Evolutionary conservation across 805 yeast genomes (phyloP).

Genomic region (Huiozyma naganishii): DNA sequence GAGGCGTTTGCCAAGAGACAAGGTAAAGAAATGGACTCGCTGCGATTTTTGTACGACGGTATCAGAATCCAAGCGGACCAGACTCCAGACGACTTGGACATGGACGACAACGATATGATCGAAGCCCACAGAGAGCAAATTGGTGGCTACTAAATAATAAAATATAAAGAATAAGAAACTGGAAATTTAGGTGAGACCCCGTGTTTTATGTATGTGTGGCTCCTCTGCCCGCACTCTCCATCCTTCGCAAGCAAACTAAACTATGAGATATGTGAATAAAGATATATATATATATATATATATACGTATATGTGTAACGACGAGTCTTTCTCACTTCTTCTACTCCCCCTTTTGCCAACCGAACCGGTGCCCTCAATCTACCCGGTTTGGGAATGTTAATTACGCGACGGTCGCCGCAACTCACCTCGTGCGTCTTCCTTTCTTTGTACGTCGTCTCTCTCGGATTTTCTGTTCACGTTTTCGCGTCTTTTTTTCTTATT

Average conservation of each 20-base stretch:
- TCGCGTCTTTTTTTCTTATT: too few species aligned
- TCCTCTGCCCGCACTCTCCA: too few species aligned
- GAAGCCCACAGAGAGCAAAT: constrained; percentile 97
- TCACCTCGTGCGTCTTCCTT: too few species aligned
- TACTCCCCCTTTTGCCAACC: too few species aligned
- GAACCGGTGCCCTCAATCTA: too few species aligned
- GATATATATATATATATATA: not conserved
- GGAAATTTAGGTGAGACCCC: not conserved
- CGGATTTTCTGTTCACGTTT: too few species aligned
- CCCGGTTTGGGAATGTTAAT: too few species aligned
- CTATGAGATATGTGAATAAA: not conserved
- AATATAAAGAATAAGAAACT: not conserved
- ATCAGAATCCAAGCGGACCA: constrained; percentile 77
- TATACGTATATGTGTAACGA: not conserved
- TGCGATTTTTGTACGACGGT: constrained; percentile 90
- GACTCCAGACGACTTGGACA: constrained; percentile 86
- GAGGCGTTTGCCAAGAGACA: constrained; percentile 98
- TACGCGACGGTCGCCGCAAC: too few species aligned
- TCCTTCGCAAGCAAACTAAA: too few species aligned
- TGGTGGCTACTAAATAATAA: constrained; percentile 34
- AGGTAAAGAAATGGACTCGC: constrained; percentile 71
- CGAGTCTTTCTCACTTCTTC: too few species aligned
- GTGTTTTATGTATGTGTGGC: too few species aligned
- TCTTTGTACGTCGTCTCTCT: too few species aligned
- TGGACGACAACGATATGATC: constrained; percentile 92